Base-by-base conservation (phyloP, 371 early-diverging fungal species). In the Paraphysoderma sedebokerense region DNA sequence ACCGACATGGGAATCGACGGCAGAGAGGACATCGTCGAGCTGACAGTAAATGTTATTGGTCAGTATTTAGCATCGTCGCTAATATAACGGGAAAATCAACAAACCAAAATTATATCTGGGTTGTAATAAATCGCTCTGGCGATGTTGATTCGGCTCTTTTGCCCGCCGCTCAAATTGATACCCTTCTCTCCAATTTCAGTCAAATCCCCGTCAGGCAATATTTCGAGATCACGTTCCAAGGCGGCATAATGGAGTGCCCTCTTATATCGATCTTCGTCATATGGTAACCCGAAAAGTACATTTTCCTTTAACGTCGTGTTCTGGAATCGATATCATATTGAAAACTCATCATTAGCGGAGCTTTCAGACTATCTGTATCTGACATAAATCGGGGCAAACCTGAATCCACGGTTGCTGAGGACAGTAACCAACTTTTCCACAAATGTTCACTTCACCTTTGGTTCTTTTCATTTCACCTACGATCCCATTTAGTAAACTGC, bases 151-250 rank as follows among this genome's bases (percentile, higher is more conserved):
- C 85, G 74, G 7, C 76, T 75, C 62, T 79, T 81, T 58, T 87
- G 86, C 4, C 87, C 88, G 47, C 89, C 93, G 0, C 81, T 81
- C 42, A 90, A 56, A 49, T 84, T 90, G 62, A 90, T 85, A 29
- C 93, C 92, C 47, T 81, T 75, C 59, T 92, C 93, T 32, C 93
- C 97, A 61, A 96, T 92, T 60, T 93, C 93, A 2, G 89, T 88
- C 59, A 69, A 57, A 61, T 96, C 95, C 15, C 92, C 89, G 31
- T 70, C 81, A 0, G 73, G 70, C 35, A 90, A 62, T 54, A 82
- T 79, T 22, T 77, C 73, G 31, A 92, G 58, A 57, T 92, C 93
- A 11, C 63, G 77, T 48, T 71, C 70, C 33, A 92, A 62, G 1
- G 75, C 73, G 53, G 68, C 68, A 0, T 63, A 65, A 23, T 63